Percentiles rank a stretch among this genome's conserved stretches.
Evolutionary conservation across 495 filamentous ascomycete species (phyloP).

Genomic region (Trypethelium eluteriae): DNA sequence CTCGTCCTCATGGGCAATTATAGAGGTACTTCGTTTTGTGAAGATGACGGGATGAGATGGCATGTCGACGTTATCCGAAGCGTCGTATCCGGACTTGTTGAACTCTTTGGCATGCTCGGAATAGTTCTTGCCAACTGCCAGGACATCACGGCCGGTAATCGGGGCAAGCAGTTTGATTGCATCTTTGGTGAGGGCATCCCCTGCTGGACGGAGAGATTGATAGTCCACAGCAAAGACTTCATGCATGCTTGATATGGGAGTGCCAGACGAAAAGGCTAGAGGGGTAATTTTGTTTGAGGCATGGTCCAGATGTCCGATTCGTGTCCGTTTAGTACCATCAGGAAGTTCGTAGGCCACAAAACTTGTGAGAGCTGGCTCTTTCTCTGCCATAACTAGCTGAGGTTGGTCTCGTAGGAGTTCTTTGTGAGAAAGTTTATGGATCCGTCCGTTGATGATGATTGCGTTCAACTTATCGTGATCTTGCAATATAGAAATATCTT

Average conservation of each 20-base stretch:
- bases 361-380: constrained; percentile 14
- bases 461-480: constrained; percentile 43
- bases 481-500: constrained; percentile 42
- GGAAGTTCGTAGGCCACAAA: constrained; percentile 21
- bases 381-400: constrained; percentile 19
- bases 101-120: constrained; percentile 46
- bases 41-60: constrained; percentile 46
- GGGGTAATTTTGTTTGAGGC: constrained; percentile 39
- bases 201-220: constrained; percentile 29
- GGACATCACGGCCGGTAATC: constrained; percentile 45
- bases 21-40: constrained; percentile 48
- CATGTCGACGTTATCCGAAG: constrained; percentile 42
- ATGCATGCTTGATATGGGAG: constrained; percentile 41
- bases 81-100: constrained; percentile 46
- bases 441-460: constrained; percentile 44
- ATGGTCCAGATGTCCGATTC: constrained; percentile 44
- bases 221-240: constrained; percentile 44
- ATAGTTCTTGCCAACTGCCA: constrained; percentile 52
- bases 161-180: constrained; percentile 42
- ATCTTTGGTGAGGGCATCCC: constrained; percentile 34
- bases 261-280: constrained; percentile 43
- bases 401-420: constrained; percentile 32
- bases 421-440: constrained; percentile 40
- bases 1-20: constrained; percentile 43
- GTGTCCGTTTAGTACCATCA: constrained; percentile 20